Evolutionary conservation across 2,329 filamentous ascomycete species (phyloP).

Genomic region (Fusarium metavorans): DNA sequence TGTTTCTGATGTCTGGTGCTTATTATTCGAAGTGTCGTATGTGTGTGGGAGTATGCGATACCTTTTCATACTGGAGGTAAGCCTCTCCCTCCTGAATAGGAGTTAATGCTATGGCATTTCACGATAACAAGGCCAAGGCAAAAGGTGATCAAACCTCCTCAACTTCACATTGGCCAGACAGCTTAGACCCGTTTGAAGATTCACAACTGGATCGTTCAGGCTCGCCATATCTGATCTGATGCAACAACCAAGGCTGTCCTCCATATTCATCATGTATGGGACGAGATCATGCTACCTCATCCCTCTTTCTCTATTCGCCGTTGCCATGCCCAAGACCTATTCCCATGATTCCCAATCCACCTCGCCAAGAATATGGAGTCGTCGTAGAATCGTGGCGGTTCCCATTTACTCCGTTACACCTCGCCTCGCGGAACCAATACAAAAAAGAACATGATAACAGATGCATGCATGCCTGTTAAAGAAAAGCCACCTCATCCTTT

Average conservation of each 20-base stretch:
- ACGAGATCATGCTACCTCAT: not conserved
- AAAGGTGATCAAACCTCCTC: not conserved
- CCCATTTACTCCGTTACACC: slow-evolving; percentile 30
- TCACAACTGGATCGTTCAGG: not conserved
- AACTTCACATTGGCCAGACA: not conserved
- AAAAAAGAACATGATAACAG: slow-evolving; percentile 15
- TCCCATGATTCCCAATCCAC: not conserved
- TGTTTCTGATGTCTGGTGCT: slow-evolving; percentile 1
- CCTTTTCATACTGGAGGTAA: not conserved
- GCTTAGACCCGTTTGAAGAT: not conserved
- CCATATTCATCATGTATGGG: not conserved
- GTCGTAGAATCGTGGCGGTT: not conserved
- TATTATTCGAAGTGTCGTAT: not conserved
- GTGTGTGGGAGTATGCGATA: not conserved
- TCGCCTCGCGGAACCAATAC: slow-evolving; percentile 35
- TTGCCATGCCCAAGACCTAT: not conserved
- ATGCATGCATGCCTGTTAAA: slow-evolving; percentile 22
- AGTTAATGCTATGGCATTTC: not conserved
- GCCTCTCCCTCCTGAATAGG: not conserved
- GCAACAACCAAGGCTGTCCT: not conserved
- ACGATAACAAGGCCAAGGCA: not conserved
- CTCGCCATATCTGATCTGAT: not conserved
- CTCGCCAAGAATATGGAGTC: not conserved
- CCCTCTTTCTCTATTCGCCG: slow-evolving; percentile 13
- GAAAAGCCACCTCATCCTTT: slow-evolving; percentile 27